Evolutionary conservation across 2,329 filamentous ascomycete genomes (phyloP).

Genomic region (Hypoxylon rubiginosum): DNA sequence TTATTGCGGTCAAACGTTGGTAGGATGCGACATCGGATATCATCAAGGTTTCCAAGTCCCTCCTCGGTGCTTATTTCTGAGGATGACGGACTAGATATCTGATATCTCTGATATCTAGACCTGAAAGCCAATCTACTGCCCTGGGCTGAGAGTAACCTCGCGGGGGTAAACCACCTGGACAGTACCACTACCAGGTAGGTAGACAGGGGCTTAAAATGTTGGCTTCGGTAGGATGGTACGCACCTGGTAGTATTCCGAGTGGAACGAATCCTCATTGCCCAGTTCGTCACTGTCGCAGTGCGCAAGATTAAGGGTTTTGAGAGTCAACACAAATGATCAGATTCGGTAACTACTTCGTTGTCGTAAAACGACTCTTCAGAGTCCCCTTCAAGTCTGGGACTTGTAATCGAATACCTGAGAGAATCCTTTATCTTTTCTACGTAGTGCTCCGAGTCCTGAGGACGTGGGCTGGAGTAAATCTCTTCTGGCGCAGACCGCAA

Average conservation of each 20-base stretch:
- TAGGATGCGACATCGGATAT: constrained; percentile 28
- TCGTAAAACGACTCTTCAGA: constrained; percentile 18
- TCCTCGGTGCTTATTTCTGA: constrained; percentile 21
- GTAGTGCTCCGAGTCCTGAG: constrained; percentile 3
- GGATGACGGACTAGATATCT: constrained; percentile 6
- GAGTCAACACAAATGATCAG: constrained; percentile 23
- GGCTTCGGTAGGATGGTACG: constrained; percentile 15
- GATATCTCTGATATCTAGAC: background rate
- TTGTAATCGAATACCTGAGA: background rate
- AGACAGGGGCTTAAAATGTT: constrained; percentile 21
- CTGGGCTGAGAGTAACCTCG: constrained; percentile 7
- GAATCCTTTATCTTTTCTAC: background rate
- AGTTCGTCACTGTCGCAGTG: constrained; percentile 41
- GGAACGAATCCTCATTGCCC: constrained; percentile 27
- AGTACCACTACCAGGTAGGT: constrained; percentile 5
- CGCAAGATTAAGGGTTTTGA: constrained; percentile 41
- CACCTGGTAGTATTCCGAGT: constrained; percentile 36
- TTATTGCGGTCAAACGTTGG: background rate
- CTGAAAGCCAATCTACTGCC: background rate
- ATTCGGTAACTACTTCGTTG: constrained; percentile 36
- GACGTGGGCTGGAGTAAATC: background rate
- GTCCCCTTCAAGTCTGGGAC: background rate
- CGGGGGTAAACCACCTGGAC: constrained; percentile 13
- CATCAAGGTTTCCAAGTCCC: background rate
- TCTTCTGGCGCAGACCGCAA: background rate